phyloP scores from a whole-genome alignment of 345 rosid genomes.

The Murraya koenigii region DNA sequence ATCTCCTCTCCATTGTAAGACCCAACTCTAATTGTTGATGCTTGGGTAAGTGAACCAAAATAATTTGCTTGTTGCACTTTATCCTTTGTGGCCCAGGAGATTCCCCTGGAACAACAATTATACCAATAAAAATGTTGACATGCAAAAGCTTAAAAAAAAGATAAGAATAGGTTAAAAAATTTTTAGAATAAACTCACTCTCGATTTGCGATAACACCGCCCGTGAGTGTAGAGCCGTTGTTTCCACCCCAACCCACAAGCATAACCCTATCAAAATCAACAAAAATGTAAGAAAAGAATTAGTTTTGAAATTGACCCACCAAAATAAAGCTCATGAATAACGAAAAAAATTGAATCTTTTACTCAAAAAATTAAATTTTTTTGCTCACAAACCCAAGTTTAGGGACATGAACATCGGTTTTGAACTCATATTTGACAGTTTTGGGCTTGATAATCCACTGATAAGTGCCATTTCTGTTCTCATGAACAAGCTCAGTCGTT shows the following conservation, averaged over 20 bases:
- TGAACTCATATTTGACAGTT: conserved; percentile 83
- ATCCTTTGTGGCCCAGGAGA: conserved; percentile 99
- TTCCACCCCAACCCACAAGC: conserved; percentile 99
- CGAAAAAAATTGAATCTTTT: not conserved
- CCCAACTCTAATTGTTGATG: conserved; percentile 87
- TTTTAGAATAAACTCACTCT: conserved; percentile 54
- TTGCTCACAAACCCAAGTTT: conserved; percentile 67
- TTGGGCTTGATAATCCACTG: conserved; percentile 93
- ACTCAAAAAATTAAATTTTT: not conserved
- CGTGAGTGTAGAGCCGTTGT: conserved; percentile 91
- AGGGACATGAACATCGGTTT: conserved; percentile 70
- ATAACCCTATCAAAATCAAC: conserved; percentile 51
- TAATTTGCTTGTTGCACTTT: conserved; percentile 95
- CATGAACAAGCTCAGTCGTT: conserved; percentile 94
- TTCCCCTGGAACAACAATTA: conserved; percentile 55
- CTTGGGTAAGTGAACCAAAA: conserved; percentile 95
- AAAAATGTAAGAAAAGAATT: not conserved
- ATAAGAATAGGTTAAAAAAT: not conserved
- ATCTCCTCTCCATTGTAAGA: conserved; percentile 97
- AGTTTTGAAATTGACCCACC: not conserved
- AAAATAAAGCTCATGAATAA: not conserved
- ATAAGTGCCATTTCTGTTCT: conserved; percentile 68
- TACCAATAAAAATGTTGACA: conserved; percentile 1
- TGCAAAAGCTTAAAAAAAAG: no score
- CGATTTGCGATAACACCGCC: conserved; percentile 87